These are phyloP conservation scores for Sherardia arvensis DNA, from an alignment of 257 asterid species.

Conservation along the genomic window DNA sequence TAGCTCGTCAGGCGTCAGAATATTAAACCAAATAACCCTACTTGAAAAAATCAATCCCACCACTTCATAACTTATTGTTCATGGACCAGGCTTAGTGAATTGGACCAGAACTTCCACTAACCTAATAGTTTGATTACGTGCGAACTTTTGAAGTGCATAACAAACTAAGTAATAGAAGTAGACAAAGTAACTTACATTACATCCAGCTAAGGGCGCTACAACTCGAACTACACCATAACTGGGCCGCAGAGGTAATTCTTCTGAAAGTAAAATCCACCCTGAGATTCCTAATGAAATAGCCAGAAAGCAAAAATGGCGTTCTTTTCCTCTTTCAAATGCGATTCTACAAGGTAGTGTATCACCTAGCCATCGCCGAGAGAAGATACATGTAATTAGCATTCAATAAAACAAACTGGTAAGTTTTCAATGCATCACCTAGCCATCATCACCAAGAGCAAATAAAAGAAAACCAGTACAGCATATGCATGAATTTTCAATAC, in stretches of 20 bases:
- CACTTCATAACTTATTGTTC: neutral
- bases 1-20: neutral
- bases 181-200: conserved; percentile 54
- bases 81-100: neutral
- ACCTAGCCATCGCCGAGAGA: conserved; percentile 37
- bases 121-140: neutral
- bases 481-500: neutral
- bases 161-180: neutral
- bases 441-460: too few relatives aligned
- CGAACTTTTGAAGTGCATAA: neutral
- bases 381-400: conserved; percentile 9
- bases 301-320: conserved; percentile 68
- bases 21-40: neutral
- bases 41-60: neutral
- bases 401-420: conserved; percentile 1
- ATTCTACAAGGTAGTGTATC: conserved; percentile 87
- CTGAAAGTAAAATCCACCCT: conserved; percentile 90
- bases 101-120: neutral
- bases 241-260: conserved; percentile 48
- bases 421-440: too few relatives aligned
- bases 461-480: neutral
- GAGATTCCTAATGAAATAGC: conserved; percentile 62
- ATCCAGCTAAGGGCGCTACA: conserved; percentile 85
- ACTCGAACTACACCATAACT: conserved; percentile 70
- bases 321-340: conserved; percentile 97